These are phyloP conservation scores for Aphanoascus verrucosus DNA, from an alignment of 2,329 filamentous ascomycete genomes.

Conservation along the genomic window DNA sequence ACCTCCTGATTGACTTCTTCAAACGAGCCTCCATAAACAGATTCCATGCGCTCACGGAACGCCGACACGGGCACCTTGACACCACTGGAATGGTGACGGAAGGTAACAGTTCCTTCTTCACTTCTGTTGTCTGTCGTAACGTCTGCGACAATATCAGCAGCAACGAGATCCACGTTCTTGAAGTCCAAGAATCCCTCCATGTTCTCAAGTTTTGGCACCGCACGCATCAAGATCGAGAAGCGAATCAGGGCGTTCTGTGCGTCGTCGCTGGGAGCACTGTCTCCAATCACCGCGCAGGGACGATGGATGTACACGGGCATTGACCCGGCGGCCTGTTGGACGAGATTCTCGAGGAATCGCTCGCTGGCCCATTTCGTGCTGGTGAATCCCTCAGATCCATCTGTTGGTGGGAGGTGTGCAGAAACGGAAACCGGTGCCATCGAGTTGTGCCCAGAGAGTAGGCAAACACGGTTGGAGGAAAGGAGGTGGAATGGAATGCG, in stretches of 20 bases:
- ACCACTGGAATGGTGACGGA: too few relatives aligned
- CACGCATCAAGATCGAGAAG: not conserved
- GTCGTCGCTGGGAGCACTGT: not conserved
- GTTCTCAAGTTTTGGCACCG: not conserved
- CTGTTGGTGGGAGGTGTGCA: constrained; percentile 1
- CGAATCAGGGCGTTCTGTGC: not conserved
- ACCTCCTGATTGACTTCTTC: too few relatives aligned
- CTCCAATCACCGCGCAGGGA: not conserved
- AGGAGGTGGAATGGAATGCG: constrained; percentile 25
- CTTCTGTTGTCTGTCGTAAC: too few relatives aligned
- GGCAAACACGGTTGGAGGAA: constrained; percentile 20
- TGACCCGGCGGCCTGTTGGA: not conserved
- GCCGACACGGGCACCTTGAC: too few relatives aligned
- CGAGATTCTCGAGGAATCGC: constrained; percentile 20
- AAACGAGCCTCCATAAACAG: not conserved
- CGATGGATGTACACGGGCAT: not conserved
- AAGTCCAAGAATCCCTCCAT: not conserved
- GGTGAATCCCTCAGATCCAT: constrained; percentile 29
- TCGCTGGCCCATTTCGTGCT: constrained; percentile 35
- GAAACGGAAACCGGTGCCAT: not conserved
- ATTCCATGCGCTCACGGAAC: too few relatives aligned
- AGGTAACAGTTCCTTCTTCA: not conserved
- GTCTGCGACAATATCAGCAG: not conserved
- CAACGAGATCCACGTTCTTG: not conserved
- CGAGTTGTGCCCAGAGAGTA: not conserved